phyloP scores from a whole-genome alignment of 306 rosid genomes.

The Vigna radiata region DNA sequence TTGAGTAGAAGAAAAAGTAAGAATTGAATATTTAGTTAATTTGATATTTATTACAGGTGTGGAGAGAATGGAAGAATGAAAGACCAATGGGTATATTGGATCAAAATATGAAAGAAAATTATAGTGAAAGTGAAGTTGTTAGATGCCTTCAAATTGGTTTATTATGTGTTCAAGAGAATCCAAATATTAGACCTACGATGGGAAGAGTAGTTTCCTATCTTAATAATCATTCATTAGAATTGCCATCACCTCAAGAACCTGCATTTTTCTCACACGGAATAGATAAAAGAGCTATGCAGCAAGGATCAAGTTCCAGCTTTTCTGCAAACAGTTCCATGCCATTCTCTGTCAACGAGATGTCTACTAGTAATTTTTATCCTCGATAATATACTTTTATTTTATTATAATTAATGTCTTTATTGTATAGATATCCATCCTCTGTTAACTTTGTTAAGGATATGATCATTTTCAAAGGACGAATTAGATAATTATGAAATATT shows the following conservation, averaged over 20 bases:
- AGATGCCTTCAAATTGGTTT: slow-evolving; percentile 55
- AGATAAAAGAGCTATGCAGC: neutral
- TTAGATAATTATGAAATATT: no score
- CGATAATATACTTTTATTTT: neutral
- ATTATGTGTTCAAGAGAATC: slow-evolving; percentile 56
- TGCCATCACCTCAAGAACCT: slow-evolving; percentile 52
- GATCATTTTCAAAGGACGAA: no score
- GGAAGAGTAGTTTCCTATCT: slow-evolving; percentile 42
- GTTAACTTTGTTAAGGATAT: no score
- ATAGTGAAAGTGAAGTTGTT: slow-evolving; percentile 23
- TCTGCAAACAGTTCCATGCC: neutral
- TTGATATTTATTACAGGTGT: slow-evolving; percentile 40
- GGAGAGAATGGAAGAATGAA: slow-evolving; percentile 53
- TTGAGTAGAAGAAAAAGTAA: neutral
- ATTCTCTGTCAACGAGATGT: slow-evolving; percentile 33
- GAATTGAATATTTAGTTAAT: no score
- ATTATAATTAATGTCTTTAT: no score
- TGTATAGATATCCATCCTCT: no score
- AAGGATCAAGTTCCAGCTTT: neutral
- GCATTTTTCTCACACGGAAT: neutral
- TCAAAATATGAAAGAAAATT: slow-evolving; percentile 35
- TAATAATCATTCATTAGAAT: slow-evolving; percentile 27
- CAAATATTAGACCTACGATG: slow-evolving; percentile 53
- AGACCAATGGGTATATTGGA: slow-evolving; percentile 46
- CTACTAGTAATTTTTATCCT: slow-evolving; percentile 11